Conservation (phyloP, 371 early-diverging fungal genomes). For the Fennellomyces sp. region DNA sequence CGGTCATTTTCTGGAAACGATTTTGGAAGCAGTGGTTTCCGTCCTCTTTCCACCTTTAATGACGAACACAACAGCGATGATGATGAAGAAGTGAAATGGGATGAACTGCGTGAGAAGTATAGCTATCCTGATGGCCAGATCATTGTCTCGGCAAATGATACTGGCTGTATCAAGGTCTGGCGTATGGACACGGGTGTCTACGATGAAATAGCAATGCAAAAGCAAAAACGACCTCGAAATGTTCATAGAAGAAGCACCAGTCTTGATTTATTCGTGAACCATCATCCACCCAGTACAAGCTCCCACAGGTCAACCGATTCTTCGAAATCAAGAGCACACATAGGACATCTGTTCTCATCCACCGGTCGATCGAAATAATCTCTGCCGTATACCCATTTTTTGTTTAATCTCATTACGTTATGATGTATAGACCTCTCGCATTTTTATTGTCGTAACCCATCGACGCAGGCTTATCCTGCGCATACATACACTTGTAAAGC, state of each 20-base stretch:
- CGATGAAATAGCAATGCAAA: conserved; percentile 1
- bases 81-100: conserved; percentile 14
- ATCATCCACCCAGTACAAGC: background rate
- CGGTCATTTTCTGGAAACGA: conserved; percentile 14
- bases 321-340: conserved; percentile 2
- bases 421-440: no score
- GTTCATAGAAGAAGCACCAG: conserved; percentile 11
- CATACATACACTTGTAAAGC: no score
- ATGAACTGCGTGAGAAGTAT: conserved; percentile 14
- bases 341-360: conserved; percentile 5
- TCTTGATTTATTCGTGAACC: background rate
- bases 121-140: conserved; percentile 58
- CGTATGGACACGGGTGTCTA: conserved; percentile 56
- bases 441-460: no score
- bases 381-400: background rate
- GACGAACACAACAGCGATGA: background rate
- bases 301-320: background rate
- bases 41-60: background rate
- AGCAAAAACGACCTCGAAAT: background rate
- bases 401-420: no score
- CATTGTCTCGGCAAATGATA: conserved; percentile 65
- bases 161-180: conserved; percentile 68
- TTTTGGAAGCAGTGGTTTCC: background rate
- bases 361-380: conserved; percentile 3
- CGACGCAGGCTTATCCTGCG: no score